phyloP scores from a whole-genome alignment of 768 basidiomycete genomes.

The Podaxis sp. region DNA sequence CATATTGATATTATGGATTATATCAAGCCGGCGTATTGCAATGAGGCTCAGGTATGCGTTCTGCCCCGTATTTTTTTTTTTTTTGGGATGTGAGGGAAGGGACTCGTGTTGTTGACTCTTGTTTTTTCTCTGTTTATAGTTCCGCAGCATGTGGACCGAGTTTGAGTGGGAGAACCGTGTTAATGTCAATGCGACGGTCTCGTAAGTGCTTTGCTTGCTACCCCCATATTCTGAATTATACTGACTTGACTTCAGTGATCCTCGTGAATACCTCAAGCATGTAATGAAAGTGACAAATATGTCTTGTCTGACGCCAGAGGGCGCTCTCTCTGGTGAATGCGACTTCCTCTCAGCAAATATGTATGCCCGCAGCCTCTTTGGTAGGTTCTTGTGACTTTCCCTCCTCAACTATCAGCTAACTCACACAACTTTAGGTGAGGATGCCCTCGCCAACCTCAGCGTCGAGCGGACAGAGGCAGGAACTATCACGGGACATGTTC shows the following conservation, averaged over 20 bases:
- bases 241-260: constrained; percentile 48
- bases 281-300: constrained; percentile 98
- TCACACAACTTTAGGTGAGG: constrained; percentile 64
- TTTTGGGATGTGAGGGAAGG: neutral
- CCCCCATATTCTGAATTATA: neutral
- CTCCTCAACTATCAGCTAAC: neutral
- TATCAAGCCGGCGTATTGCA: constrained; percentile 95
- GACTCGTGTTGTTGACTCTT: neutral
- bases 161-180: constrained; percentile 99
- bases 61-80: neutral
- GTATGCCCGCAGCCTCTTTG: constrained; percentile 93
- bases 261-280: constrained; percentile 87
- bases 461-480: constrained; percentile 86
- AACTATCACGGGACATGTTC: constrained; percentile 86
- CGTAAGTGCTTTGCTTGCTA: constrained; percentile 47
- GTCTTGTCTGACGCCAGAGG: constrained; percentile 94
- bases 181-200: constrained; percentile 82
- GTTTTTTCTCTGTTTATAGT: constrained; percentile 41
- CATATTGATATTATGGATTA: constrained; percentile 99
- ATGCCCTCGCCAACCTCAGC: constrained; percentile 92
- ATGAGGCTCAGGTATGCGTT: constrained; percentile 75
- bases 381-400: constrained; percentile 40
- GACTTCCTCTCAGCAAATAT: constrained; percentile 97
- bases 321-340: constrained; percentile 92
- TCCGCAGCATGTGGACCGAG: constrained; percentile 99